These are phyloP conservation scores for Phytopythium kandeliae DNA, from an alignment of 352 stramenopile genomes.

Conservation along the genomic window DNA sequence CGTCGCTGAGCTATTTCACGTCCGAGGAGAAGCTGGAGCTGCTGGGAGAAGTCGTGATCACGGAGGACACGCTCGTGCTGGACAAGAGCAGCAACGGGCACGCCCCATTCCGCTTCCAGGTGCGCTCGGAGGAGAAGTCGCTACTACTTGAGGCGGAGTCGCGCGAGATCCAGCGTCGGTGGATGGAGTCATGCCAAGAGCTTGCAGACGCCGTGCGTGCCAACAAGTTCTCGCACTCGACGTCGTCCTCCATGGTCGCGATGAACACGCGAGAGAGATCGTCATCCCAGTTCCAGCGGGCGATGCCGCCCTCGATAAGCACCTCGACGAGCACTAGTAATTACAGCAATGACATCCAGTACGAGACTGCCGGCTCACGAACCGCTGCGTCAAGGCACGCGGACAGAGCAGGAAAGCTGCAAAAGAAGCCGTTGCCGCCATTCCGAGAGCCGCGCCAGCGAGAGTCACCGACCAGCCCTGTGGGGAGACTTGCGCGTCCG, in stretches of 20 bases:
- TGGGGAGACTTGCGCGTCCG: background rate
- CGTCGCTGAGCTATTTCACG: constrained; percentile 77
- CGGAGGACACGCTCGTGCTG: constrained; percentile 69
- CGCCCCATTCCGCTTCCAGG: constrained; percentile 61
- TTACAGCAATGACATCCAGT: constrained; percentile 8
- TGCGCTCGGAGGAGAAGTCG: constrained; percentile 47
- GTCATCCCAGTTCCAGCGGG: background rate
- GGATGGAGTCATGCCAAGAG: constrained; percentile 67
- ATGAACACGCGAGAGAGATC: constrained; percentile 6
- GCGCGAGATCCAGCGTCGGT: constrained; percentile 52
- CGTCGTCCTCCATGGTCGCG: constrained; percentile 19
- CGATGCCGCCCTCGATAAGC: constrained; percentile 2
- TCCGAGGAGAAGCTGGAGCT: constrained; percentile 81
- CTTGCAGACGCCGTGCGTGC: constrained; percentile 58
- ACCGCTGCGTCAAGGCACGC: background rate
- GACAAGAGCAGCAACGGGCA: constrained; percentile 49
- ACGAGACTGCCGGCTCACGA: background rate
- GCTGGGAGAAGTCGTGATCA: constrained; percentile 61
- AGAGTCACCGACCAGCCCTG: background rate
- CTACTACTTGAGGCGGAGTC: constrained; percentile 66
- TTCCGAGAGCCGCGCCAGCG: constrained; percentile 3
- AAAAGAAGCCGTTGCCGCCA: constrained; percentile 5
- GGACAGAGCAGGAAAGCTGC: background rate
- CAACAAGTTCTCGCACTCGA: constrained; percentile 50
- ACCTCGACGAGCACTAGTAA: constrained; percentile 6